Evolutionary conservation across 129 eudicot genomes (phyloP).

Genomic region (Kitagawia praeruptora): DNA sequence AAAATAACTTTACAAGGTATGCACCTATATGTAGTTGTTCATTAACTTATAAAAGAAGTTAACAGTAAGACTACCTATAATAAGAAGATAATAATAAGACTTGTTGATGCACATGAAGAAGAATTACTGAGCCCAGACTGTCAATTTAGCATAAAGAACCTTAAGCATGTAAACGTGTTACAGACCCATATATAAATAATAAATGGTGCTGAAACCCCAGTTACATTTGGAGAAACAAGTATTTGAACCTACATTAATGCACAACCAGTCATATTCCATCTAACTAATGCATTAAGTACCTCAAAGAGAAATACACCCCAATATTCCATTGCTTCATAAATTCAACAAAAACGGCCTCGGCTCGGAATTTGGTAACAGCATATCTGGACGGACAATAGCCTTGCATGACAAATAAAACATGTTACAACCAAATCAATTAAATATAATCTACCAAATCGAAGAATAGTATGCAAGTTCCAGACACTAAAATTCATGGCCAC

Average conservation of each 20-base stretch:
- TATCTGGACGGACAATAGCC: conserved; percentile 77
- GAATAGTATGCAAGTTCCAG: neutral
- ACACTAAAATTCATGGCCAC: conserved; percentile 1
- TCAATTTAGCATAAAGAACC: neutral
- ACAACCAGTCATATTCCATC: neutral
- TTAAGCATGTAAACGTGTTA: neutral
- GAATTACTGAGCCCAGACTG: neutral
- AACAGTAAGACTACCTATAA: neutral
- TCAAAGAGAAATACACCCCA: conserved; percentile 92
- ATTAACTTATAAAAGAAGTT: neutral
- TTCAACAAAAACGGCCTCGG: conserved; percentile 71
- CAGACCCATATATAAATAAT: too few relatives aligned
- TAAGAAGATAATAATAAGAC: neutral
- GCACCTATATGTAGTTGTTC: neutral
- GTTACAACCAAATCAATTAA: conserved; percentile 8
- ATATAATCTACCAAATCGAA: neutral
- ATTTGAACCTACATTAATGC: neutral
- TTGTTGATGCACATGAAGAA: neutral
- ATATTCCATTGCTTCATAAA: conserved; percentile 95
- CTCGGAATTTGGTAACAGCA: conserved; percentile 70
- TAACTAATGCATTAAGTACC: conserved; percentile 33
- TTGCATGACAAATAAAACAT: conserved; percentile 32
- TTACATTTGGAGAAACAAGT: neutral
- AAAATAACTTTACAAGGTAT: neutral
- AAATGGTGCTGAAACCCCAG: neutral